These are phyloP conservation scores for Trypethelium eluteriae DNA, from an alignment of 495 filamentous ascomycete genomes.

Conservation along the genomic window DNA sequence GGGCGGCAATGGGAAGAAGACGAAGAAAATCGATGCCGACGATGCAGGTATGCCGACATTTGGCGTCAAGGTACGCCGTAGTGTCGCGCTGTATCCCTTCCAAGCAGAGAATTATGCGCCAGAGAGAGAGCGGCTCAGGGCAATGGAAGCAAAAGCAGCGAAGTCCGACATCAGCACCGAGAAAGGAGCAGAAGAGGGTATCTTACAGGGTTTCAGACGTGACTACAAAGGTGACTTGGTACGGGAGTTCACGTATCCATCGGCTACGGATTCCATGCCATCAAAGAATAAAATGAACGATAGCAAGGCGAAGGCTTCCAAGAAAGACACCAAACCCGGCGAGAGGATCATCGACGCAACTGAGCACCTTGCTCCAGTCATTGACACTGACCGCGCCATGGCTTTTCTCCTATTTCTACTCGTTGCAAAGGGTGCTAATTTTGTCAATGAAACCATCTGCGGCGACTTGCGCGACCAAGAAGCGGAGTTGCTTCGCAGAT, in stretches of 20 bases:
- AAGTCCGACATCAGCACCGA: too few species aligned
- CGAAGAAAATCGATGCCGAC: neutral
- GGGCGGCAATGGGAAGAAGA: neutral
- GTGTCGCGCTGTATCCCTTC: neutral
- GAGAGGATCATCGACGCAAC: conserved; percentile 43
- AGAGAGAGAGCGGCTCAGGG: neutral
- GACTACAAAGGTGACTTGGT: conserved; percentile 38
- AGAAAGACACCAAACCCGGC: conserved; percentile 18
- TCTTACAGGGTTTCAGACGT: conserved; percentile 19
- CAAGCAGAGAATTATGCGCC: neutral
- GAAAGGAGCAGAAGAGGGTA: neutral
- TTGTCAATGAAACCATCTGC: conserved; percentile 37
- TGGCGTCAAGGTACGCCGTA: neutral
- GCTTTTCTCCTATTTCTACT: conserved; percentile 40
- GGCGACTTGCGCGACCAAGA: conserved; percentile 40
- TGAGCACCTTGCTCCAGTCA: conserved; percentile 42
- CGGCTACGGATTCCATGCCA: too few species aligned
- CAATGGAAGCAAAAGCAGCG: neutral
- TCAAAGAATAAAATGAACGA: conserved; percentile 14
- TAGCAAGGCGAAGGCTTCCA: conserved; percentile 34
- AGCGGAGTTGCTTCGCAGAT: conserved; percentile 32
- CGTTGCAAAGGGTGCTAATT: conserved; percentile 39
- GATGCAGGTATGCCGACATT: neutral
- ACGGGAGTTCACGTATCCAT: conserved; percentile 34
- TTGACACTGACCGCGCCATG: conserved; percentile 48